phyloP scores from a whole-genome alignment of 163 green algal genomes.

The Chloromonas sp. region DNA sequence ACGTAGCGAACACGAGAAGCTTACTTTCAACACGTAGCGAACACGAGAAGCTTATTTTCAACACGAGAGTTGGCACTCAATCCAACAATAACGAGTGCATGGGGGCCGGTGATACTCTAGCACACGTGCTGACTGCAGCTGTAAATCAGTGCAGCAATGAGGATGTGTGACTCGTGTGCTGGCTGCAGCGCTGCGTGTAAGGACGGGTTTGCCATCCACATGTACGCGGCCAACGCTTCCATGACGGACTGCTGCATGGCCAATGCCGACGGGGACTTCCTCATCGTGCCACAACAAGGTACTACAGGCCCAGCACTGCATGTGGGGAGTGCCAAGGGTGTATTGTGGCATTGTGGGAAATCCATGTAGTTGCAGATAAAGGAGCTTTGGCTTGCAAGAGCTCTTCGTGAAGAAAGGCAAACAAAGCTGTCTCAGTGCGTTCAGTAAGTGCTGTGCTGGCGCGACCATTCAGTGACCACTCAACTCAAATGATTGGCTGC shows the following conservation, averaged over 20 bases:
- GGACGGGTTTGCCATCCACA: constrained; percentile 86
- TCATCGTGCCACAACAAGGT: constrained; percentile 83
- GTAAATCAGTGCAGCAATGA: neutral
- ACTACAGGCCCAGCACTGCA: neutral
- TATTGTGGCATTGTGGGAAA: neutral
- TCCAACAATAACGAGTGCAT: neutral
- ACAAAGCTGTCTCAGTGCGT: too few species aligned
- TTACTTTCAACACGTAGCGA: neutral
- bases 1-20: neutral
- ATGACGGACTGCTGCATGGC: constrained; percentile 77
- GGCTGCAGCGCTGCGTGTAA: constrained; percentile 61
- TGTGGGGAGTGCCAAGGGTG: neutral
- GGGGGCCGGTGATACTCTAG: neutral
- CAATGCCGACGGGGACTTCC: constrained; percentile 91
- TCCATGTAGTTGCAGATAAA: neutral
- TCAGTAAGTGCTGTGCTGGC: too few species aligned
- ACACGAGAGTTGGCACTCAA: neutral
- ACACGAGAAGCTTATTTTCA: neutral
- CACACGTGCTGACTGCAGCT: neutral
- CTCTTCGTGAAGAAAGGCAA: neutral
- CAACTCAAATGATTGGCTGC: too few species aligned
- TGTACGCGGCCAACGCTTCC: constrained; percentile 67
- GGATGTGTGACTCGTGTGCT: neutral
- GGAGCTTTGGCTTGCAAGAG: neutral
- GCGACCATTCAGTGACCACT: too few species aligned